These are phyloP conservation scores for Artomyces pyxidatus DNA, from an alignment of 768 basidiomycete genomes.

Conservation along the genomic window DNA sequence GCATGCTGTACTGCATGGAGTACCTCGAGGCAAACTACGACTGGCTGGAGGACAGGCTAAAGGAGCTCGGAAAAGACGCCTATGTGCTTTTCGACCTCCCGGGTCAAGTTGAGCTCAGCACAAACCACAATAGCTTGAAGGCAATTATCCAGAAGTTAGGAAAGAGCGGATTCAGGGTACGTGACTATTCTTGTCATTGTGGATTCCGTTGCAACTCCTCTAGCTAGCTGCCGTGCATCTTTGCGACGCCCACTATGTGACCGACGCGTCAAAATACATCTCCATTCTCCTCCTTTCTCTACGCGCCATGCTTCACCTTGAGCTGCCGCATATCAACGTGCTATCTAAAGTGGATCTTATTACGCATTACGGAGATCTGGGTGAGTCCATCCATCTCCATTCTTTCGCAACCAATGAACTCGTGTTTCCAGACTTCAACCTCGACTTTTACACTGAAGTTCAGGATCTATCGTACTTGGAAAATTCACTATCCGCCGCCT, in stretches of 20 bases:
- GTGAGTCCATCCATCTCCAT: slow-evolving; percentile 35
- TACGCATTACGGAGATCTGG: slow-evolving; percentile 81
- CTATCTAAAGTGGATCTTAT: slow-evolving; percentile 94
- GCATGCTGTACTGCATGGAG: slow-evolving; percentile 73
- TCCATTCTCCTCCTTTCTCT: slow-evolving; percentile 87
- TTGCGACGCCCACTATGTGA: slow-evolving; percentile 96
- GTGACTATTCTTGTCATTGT: slow-evolving; percentile 22
- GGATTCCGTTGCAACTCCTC: not conserved
- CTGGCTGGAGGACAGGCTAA: slow-evolving; percentile 67
- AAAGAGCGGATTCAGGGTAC: slow-evolving; percentile 79
- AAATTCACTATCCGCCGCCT: slow-evolving; percentile 54
- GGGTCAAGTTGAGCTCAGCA: slow-evolving; percentile 95
- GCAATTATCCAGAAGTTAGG: slow-evolving; percentile 61
- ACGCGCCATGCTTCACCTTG: slow-evolving; percentile 96
- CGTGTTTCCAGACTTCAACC: slow-evolving; percentile 71
- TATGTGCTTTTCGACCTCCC: slow-evolving; percentile 95
- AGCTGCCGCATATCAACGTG: slow-evolving; percentile 97
- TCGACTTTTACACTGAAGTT: slow-evolving; percentile 97
- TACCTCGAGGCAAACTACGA: slow-evolving; percentile 91
- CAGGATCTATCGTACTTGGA: slow-evolving; percentile 90
- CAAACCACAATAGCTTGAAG: slow-evolving; percentile 83
- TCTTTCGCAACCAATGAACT: not conserved
- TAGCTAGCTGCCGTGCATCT: slow-evolving; percentile 60
- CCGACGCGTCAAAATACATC: slow-evolving; percentile 91
- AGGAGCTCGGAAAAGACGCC: slow-evolving; percentile 58